Base-by-base conservation (phyloP, 352 stramenopile species). In the Phytophthora meadii region DNA sequence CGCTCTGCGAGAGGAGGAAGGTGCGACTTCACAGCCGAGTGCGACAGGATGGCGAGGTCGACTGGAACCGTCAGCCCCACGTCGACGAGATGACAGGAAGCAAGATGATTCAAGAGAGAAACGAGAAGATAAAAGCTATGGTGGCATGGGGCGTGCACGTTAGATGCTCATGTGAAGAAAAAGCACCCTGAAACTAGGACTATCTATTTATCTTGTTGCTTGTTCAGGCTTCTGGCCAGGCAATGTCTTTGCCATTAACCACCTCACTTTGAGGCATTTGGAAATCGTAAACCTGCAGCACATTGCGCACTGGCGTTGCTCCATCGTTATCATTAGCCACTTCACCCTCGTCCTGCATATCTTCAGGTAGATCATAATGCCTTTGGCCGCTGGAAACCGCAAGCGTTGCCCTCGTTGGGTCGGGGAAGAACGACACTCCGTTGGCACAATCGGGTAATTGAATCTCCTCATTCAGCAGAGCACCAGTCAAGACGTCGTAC, bases 391-490 rank as follows among this genome's bases (percentile, higher is more conserved):
- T 90, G 12, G 71, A 87, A 30, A 91, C 67, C 2, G 85, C 85
- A 39, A 90, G 41, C 28, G 70, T 73, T 3, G 72, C 78, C 51
- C 63, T 69, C 4, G 56, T 70, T 15, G 65, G 55, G 44, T 89
- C 74, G 7, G 83, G 86, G 51, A 94, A 90, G 63, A 94, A 94
- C 17, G 83, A 91, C 10, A 91, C 79, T 4, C 86, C 86, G 53
- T 94, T 94, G 8, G 81, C 77, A 28, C 78, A 85, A 39, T 94
- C 86, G 30, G 72, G 66, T 10, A 90, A 37, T 2, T 51, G 58
- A 39, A 89, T 64, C 3, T 41, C 56, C 24, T 90, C 68, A 7
- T 90, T 76, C 17, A 93, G 51, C 15, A 85, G 65, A 19, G 61
- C 72, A 24, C 82, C 78, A 10, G 75, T 89, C 24, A 79, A 30